Evolutionary conservation across 345 rosid genomes (phyloP).

Genomic region (Eucalyptus brandiana): DNA sequence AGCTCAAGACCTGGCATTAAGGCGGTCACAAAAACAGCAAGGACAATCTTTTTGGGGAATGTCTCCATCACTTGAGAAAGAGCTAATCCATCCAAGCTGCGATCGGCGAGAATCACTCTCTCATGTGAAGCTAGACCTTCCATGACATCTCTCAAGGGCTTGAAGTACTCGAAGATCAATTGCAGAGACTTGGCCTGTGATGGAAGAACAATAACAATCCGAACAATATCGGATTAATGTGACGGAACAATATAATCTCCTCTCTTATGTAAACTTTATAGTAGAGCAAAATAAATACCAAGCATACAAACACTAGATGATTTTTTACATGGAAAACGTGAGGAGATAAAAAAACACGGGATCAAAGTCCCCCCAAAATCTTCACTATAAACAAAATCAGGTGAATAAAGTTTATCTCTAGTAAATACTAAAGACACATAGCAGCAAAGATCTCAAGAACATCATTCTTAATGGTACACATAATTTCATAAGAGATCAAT

Average conservation of each 20-base stretch:
- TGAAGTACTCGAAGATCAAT: neutral
- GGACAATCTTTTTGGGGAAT: neutral
- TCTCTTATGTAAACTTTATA: neutral
- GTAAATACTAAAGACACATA: no score
- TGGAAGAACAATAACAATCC: no score
- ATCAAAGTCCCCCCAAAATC: fast-evolving
- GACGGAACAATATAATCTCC: neutral
- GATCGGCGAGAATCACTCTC: conserved; percentile 19
- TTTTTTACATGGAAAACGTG: no score
- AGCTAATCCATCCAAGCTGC: conserved; percentile 17
- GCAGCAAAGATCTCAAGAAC: no score
- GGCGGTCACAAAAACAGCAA: conserved; percentile 11
- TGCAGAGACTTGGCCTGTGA: neutral
- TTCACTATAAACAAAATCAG: no score
- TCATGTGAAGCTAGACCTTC: neutral
- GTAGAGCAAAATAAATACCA: no score
- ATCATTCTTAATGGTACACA: no score
- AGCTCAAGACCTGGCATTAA: conserved; percentile 22
- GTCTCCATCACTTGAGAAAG: conserved; percentile 17
- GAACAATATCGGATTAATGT: no score
- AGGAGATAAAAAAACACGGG: fast-evolving
- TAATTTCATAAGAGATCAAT: no score
- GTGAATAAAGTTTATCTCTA: no score
- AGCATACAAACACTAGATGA: fast-evolving
- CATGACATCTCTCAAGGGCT: conserved; percentile 5